Conservation (phyloP, 495 filamentous ascomycete genomes). For the Hypoxylon rickii region DNA sequence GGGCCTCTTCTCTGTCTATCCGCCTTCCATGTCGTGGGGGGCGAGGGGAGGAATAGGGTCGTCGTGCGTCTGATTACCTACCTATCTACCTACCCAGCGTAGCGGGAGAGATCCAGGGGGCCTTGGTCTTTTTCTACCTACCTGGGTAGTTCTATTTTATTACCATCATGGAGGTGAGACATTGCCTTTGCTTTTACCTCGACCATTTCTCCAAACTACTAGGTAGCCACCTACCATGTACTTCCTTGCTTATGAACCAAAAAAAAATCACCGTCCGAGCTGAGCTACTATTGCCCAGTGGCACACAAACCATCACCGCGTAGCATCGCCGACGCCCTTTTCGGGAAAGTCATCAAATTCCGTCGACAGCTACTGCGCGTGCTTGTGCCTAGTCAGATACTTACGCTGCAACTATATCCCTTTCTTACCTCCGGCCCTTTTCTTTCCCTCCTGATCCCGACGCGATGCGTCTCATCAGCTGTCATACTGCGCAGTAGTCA, state of each 20-base stretch:
- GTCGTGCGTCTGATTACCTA: slow-evolving; percentile 22
- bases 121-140: slow-evolving; percentile 13
- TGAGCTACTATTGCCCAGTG: slow-evolving; percentile 29
- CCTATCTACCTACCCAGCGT: slow-evolving; percentile 3
- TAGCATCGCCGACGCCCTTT: slow-evolving; percentile 30
- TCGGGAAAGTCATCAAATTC: slow-evolving; percentile 16
- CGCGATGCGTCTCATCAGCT: slow-evolving; percentile 24
- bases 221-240: too few relatives aligned
- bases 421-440: background rate
- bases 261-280: slow-evolving; percentile 13
- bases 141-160: slow-evolving; percentile 2
- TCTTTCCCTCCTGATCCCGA: background rate
- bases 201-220: slow-evolving; percentile 3
- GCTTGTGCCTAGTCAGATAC: background rate
- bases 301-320: slow-evolving; percentile 26
- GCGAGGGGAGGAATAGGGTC: slow-evolving; percentile 19
- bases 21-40: slow-evolving; percentile 27
- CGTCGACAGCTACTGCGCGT: slow-evolving; percentile 5
- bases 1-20: background rate
- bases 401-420: background rate
- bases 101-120: slow-evolving; percentile 18
- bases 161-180: slow-evolving; percentile 33
- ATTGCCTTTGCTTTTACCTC: slow-evolving; percentile 22
- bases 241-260: slow-evolving; percentile 30
- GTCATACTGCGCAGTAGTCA: slow-evolving; percentile 18